A percentile compares a stretch with the other conserved stretches of the same genome.
phyloP scores from a whole-genome alignment of 768 basidiomycete genomes.

The Exsudoporus frostii region DNA sequence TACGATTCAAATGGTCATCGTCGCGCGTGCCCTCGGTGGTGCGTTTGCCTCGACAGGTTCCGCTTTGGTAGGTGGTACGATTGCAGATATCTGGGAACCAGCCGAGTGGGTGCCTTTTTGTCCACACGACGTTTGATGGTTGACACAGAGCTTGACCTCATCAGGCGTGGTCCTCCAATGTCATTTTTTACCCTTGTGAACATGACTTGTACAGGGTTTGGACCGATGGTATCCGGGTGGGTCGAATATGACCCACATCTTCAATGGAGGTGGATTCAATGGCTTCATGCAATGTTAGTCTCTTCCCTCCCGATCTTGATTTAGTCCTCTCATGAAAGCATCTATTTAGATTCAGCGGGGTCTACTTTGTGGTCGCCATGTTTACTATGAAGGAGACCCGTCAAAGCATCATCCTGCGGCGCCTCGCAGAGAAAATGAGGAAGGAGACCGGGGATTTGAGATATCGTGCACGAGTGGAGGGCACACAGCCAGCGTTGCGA shows the following conservation, averaged over 20 bases:
- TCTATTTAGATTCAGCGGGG: conserved; percentile 44
- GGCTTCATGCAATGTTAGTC: conserved; percentile 65
- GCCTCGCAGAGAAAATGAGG: conserved; percentile 57
- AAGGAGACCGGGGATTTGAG: conserved; percentile 62
- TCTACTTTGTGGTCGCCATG: conserved; percentile 48
- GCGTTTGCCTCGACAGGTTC: conserved; percentile 63
- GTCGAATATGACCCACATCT: conserved; percentile 56
- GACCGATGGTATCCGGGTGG: conserved; percentile 63
- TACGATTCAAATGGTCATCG: conserved; percentile 54
- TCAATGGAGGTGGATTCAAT: conserved; percentile 81
- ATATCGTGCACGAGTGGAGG: conserved; percentile 63
- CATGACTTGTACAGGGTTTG: conserved; percentile 60
- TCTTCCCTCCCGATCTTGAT: not conserved
- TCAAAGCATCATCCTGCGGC: conserved; percentile 61
- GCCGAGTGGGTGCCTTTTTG: conserved; percentile 44
- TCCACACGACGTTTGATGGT: not conserved
- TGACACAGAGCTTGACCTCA: not conserved
- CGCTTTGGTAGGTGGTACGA: conserved; percentile 68
- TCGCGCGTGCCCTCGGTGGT: conserved; percentile 61
- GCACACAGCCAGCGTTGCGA: conserved; percentile 50
- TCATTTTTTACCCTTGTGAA: conserved; percentile 62
- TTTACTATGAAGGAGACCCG: conserved; percentile 71
- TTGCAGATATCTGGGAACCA: conserved; percentile 64
- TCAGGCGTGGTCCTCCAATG: conserved; percentile 73
- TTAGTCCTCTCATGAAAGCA: not conserved